Evolutionary conservation across 75 land plant species (phyloP).

Genomic region (Pseudotsuga menziesii): DNA sequence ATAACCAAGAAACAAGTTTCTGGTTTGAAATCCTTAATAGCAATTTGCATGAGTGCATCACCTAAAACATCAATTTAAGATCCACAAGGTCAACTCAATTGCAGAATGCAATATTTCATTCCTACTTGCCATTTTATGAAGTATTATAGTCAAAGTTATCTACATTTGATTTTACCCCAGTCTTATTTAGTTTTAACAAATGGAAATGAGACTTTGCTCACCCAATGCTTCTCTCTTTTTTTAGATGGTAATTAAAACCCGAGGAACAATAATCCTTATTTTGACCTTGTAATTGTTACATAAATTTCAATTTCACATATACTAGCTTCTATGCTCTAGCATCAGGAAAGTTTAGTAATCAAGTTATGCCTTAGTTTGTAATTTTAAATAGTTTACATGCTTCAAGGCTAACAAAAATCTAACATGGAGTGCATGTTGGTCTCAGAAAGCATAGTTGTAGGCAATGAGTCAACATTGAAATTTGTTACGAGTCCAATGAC

Average conservation of each 20-base stretch:
- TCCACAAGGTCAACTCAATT: no score
- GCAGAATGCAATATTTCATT: no score
- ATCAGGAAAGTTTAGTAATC: conserved; percentile 24
- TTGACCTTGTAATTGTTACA: conserved; percentile 64
- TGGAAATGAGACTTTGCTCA: background rate
- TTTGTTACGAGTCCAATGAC: conserved; percentile 14
- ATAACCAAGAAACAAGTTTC: conserved; percentile 59
- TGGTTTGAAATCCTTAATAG: conserved; percentile 63
- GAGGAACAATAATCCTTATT: conserved; percentile 16
- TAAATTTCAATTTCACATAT: conserved; percentile 63
- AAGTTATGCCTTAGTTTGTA: no score
- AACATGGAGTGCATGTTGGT: background rate
- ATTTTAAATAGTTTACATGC: background rate
- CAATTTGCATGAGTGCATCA: conserved; percentile 7
- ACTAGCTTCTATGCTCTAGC: conserved; percentile 56
- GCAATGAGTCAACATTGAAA: conserved; percentile 11
- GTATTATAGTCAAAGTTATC: no score
- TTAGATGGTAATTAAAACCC: conserved; percentile 19
- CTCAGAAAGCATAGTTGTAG: conserved; percentile 17
- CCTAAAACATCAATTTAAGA: conserved; percentile 23
- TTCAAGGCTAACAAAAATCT: background rate
- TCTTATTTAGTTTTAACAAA: background rate
- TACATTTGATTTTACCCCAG: background rate
- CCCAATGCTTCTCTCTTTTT: background rate
- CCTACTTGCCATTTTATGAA: no score